These are phyloP conservation scores for Calocybe cyanea DNA, from an alignment of 768 basidiomycete genomes.

Conservation along the genomic window DNA sequence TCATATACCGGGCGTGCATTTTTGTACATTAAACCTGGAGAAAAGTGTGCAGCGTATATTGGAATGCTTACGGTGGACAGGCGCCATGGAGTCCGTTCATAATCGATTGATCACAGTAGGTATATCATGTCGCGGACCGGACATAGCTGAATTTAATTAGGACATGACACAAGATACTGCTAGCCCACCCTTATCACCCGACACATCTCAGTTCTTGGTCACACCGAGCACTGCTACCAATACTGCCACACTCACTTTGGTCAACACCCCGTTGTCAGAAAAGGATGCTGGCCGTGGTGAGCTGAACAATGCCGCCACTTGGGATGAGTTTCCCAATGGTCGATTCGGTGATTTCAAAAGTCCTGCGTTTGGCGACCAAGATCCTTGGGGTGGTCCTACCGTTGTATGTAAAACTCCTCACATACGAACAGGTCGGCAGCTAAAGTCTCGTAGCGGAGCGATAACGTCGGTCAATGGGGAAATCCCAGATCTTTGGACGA, in stretches of 20 bases:
- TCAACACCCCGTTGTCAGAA: conserved; percentile 44
- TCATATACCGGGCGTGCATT: conserved; percentile 74
- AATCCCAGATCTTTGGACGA: conserved; percentile 61
- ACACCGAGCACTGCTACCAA: conserved; percentile 64
- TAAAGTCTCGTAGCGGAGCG: conserved; percentile 49
- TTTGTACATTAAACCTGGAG: conserved; percentile 96
- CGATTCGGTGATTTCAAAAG: conserved; percentile 97
- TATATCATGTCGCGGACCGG: background rate
- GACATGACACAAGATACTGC: conserved; percentile 35
- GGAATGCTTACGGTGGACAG: conserved; percentile 74
- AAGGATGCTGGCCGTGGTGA: conserved; percentile 67
- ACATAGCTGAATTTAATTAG: conserved; percentile 5
- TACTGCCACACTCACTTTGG: conserved; percentile 54
- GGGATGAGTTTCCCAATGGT: conserved; percentile 98
- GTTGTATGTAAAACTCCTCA: conserved; percentile 39
- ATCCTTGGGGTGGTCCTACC: conserved; percentile 71
- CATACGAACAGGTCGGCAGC: background rate
- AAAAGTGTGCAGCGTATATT: conserved; percentile 88
- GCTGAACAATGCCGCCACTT: conserved; percentile 70
- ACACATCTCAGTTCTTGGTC: conserved; percentile 42
- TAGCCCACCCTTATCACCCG: conserved; percentile 21
- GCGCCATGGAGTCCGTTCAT: conserved; percentile 33
- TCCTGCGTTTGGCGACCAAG: conserved; percentile 86
- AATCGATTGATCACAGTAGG: conserved; percentile 70
- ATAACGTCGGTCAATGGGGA: conserved; percentile 73